These are phyloP conservation scores for Chlamydomonas asymmetrica DNA, from an alignment of 139 green algal genomes.

Conservation along the genomic window DNA sequence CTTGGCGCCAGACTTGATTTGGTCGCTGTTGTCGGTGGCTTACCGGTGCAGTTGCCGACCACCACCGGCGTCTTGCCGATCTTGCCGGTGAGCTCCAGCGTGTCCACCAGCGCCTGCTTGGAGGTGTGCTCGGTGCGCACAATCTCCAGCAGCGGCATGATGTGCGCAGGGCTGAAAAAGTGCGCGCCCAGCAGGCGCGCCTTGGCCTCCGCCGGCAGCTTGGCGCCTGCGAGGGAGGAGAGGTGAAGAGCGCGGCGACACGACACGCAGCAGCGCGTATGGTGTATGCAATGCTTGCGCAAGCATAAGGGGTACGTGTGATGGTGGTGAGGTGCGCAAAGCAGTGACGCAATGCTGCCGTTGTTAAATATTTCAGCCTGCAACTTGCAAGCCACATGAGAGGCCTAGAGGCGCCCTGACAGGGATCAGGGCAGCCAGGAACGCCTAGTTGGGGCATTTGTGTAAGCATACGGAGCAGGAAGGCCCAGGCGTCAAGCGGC, in stretches of 20 bases:
- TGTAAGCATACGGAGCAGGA: no score
- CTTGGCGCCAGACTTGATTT: background rate
- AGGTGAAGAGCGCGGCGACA: background rate
- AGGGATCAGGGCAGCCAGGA: no score
- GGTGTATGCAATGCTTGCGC: no score
- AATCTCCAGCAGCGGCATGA: slow-evolving; percentile 99
- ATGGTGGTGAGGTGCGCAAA: background rate
- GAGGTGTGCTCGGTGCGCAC: slow-evolving; percentile 86
- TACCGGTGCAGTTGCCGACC: slow-evolving; percentile 98
- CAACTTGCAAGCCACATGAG: no score
- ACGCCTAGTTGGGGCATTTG: no score
- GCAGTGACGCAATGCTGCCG: no score
- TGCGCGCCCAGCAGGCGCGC: slow-evolving; percentile 92
- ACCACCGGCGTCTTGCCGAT: slow-evolving; percentile 99
- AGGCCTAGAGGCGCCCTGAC: no score
- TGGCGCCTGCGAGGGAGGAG: slow-evolving; percentile 16
- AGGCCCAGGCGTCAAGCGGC: no score
- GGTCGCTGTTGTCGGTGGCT: background rate
- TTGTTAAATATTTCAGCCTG: no score
- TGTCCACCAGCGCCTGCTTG: slow-evolving; percentile 91
- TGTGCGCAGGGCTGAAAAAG: slow-evolving; percentile 96
- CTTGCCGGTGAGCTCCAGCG: slow-evolving; percentile 68
- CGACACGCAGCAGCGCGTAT: no score
- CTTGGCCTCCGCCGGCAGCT: slow-evolving; percentile 52
- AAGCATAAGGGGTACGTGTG: no score